phyloP scores from a whole-genome alignment of 805 yeast genomes.

The Candida germanica region DNA sequence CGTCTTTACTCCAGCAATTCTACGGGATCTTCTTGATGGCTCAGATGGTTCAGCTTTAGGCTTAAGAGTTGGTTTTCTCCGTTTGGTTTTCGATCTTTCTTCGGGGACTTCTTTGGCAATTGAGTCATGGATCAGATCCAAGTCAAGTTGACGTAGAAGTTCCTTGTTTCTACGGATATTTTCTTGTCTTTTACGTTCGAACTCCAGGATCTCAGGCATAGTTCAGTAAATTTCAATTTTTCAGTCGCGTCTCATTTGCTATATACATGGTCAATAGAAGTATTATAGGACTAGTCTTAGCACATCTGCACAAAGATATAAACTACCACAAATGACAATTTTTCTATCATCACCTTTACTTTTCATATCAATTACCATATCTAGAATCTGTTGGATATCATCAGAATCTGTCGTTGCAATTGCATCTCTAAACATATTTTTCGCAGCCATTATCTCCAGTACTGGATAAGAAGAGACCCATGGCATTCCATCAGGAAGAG shows the following conservation, averaged over 20 bases:
- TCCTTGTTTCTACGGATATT: slow-evolving; percentile 83
- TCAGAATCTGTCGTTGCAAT: slow-evolving; percentile 9
- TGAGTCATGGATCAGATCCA: slow-evolving; percentile 55
- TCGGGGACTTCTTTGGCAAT: slow-evolving; percentile 46
- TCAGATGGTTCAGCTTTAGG: slow-evolving; percentile 23
- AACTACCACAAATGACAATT: slow-evolving; percentile 41
- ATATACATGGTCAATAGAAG: too few species aligned
- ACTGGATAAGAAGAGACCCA: slow-evolving; percentile 65
- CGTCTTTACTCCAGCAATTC: slow-evolving; percentile 68
- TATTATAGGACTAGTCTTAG: too few species aligned
- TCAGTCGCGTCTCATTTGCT: neutral
- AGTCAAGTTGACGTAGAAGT: slow-evolving; percentile 65
- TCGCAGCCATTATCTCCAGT: slow-evolving; percentile 22
- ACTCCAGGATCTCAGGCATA: slow-evolving; percentile 48
- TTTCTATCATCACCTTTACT: slow-evolving; percentile 22
- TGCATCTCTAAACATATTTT: slow-evolving; percentile 12
- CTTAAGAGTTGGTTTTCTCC: slow-evolving; percentile 22
- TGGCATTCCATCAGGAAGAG: slow-evolving; percentile 85
- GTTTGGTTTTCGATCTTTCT: slow-evolving; percentile 18
- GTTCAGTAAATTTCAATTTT: neutral
- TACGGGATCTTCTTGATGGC: slow-evolving; percentile 73
- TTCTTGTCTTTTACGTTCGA: slow-evolving; percentile 68
- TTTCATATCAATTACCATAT: slow-evolving; percentile 10
- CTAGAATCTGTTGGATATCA: slow-evolving; percentile 14
- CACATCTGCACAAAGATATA: slow-evolving; percentile 41